phyloP scores from a whole-genome alignment of 768 basidiomycete genomes.

The Crassisporium funariophilum region DNA sequence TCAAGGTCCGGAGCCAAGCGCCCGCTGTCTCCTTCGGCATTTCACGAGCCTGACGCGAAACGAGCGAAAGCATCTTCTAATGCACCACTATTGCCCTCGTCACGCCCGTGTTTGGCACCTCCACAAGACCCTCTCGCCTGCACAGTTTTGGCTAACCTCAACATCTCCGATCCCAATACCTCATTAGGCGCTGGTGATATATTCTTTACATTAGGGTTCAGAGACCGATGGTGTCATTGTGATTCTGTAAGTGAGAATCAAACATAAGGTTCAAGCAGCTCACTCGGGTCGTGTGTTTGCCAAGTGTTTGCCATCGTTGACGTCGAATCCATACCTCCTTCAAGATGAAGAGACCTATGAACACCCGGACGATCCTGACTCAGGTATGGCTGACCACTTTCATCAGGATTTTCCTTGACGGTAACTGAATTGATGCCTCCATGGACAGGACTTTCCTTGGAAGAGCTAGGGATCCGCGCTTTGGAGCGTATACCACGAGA shows the following conservation, averaged over 20 bases:
- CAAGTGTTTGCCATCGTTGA: slow-evolving; percentile 63
- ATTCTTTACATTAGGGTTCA: slow-evolving; percentile 74
- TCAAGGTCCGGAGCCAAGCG: slow-evolving; percentile 48
- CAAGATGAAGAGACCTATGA: slow-evolving; percentile 85
- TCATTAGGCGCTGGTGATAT: slow-evolving; percentile 66
- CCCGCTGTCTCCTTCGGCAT: slow-evolving; percentile 41
- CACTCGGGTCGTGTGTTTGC: slow-evolving; percentile 2
- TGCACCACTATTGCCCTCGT: slow-evolving; percentile 15
- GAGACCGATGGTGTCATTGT: slow-evolving; percentile 82
- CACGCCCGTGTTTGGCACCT: slow-evolving; percentile 57
- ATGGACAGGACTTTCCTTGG: slow-evolving; percentile 75
- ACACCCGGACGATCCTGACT: slow-evolving; percentile 86
- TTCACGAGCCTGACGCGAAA: slow-evolving; percentile 40
- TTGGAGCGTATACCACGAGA: slow-evolving; percentile 75
- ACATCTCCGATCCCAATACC: slow-evolving; percentile 21
- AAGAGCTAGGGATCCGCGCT: slow-evolving; percentile 83
- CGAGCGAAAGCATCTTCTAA: slow-evolving; percentile 31
- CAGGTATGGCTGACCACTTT: slow-evolving; percentile 42
- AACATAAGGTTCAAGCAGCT: slow-evolving; percentile 2
- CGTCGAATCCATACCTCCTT: slow-evolving; percentile 59
- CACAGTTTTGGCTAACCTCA: slow-evolving; percentile 38
- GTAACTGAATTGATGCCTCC: too few relatives aligned
- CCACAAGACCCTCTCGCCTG: slow-evolving; percentile 46
- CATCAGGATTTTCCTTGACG: slow-evolving; percentile 1
- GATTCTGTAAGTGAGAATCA: slow-evolving; percentile 40